Base-by-base conservation (phyloP, 257 asterid species). In the Penstemon newberryi region DNA sequence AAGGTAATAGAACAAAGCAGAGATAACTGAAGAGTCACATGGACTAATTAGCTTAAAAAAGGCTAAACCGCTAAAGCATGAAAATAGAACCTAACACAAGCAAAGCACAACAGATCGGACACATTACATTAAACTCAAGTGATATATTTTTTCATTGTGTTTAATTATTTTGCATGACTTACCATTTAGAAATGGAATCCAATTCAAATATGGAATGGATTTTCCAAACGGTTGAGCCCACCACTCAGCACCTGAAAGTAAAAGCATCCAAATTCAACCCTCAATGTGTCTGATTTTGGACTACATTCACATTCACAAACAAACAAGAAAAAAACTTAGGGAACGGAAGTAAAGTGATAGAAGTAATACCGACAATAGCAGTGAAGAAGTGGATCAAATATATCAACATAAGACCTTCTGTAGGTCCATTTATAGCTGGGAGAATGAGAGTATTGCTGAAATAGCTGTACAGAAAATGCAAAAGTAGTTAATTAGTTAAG, bases 391-490 rank as follows among this genome's bases (percentile, higher is more conserved):
- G 98, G 79, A 55, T 56, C 67, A 80, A 8, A 70, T 86, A 92
- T 81, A 92, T 89, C 89, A 92, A 71, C 86, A 80, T 73, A 70
- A 89, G 96, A 59, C 98, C 98, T 80, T 92, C 98, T 0, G 98
- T 92, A 19, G 98, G 98, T 65, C 98, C 98, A 81, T 92, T 92
- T 75, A 92, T 60, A 15, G 78, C 98, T 2, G 98, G 98, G 82
- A 92, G 98, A 78, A 92, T 83, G 71, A 92, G 96, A 62, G 94
- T 87, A 74, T 87, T 89, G 80, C 96, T 92, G 81, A 92, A 92
- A 74, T 50, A 92, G 85, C 98, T 92, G 95, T 76, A 81, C 11
- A 70, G 72, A 53, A 65, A 52, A 74, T 8, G 37, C 43, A 69
- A 57, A 59, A 50, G 60, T 65, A 37, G 61, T 19, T 25, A 37